phyloP scores from a whole-genome alignment of 768 basidiomycete species.

The Suillus alpinus region DNA sequence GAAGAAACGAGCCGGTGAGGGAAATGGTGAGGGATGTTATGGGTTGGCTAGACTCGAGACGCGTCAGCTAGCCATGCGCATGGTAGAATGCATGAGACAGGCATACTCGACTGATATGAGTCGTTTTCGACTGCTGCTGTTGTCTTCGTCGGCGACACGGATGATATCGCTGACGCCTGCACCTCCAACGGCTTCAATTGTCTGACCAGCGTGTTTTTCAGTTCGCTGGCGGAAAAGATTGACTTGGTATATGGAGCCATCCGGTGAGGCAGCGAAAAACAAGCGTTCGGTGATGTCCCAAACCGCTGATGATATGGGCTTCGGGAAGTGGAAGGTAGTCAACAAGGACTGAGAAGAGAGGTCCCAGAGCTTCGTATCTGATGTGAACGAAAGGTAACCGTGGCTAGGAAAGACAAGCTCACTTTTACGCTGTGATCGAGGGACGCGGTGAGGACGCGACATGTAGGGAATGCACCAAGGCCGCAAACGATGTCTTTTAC shows the following conservation, averaged over 20 bases:
- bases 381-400: conserved; percentile 11
- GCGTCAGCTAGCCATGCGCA: conserved; percentile 1
- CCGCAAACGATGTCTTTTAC: conserved; percentile 82
- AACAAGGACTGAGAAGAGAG: conserved; percentile 69
- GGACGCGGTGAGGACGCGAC: conserved; percentile 76
- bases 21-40: conserved; percentile 77
- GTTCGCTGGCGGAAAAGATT: conserved; percentile 70
- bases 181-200: conserved; percentile 72
- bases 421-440: conserved; percentile 93
- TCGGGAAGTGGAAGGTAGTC: conserved; percentile 85
- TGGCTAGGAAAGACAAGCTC: conserved; percentile 15
- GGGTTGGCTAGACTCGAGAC: conserved; percentile 50
- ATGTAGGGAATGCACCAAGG: conserved; percentile 72
- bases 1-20: conserved; percentile 67
- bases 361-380: conserved; percentile 70
- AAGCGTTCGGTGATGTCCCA: conserved; percentile 86
- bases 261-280: conserved; percentile 80
- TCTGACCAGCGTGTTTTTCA: conserved; percentile 47
- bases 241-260: conserved; percentile 76
- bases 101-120: conserved; percentile 71
- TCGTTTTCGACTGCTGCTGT: conserved; percentile 47
- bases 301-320: conserved; percentile 63
- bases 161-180: conserved; percentile 69
- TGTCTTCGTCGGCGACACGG: conserved; percentile 56
- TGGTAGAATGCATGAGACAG: conserved; percentile 7